A percentile compares a stretch with the other conserved stretches of the same genome.
These are phyloP conservation scores for Zygoascus bituminiphila DNA, from an alignment of 805 yeast species.

Conservation along the genomic window DNA sequence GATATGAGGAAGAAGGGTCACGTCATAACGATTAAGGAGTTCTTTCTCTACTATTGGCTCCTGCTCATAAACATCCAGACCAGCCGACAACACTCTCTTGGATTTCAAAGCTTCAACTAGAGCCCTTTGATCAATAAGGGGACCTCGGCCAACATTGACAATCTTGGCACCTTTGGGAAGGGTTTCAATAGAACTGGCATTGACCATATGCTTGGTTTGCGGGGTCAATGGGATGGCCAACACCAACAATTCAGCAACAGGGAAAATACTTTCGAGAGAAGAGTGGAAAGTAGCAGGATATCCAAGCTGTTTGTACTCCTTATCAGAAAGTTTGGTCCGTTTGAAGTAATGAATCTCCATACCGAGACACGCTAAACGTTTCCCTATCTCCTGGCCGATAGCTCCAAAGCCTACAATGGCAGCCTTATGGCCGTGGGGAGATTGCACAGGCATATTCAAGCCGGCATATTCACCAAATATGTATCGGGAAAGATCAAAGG, in stretches of 20 bases:
- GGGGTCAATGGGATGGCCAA: slow-evolving; percentile 60
- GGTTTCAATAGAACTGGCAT: slow-evolving; percentile 37
- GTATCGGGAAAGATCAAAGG: slow-evolving; percentile 18
- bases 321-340: slow-evolving; percentile 37
- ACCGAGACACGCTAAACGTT: slow-evolving; percentile 48
- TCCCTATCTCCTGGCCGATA: slow-evolving; percentile 60
- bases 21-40: slow-evolving; percentile 50
- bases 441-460: slow-evolving; percentile 34
- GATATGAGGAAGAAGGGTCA: slow-evolving; percentile 59
- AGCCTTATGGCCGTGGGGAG: slow-evolving; percentile 51
- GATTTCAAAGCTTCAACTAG: slow-evolving; percentile 49
- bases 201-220: slow-evolving; percentile 48
- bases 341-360: slow-evolving; percentile 59
- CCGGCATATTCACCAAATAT: slow-evolving; percentile 40
- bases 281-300: slow-evolving; percentile 39
- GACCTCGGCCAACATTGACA: slow-evolving; percentile 71
- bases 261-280: slow-evolving; percentile 37
- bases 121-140: slow-evolving; percentile 59
- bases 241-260: slow-evolving; percentile 46
- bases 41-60: slow-evolving; percentile 52
- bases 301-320: slow-evolving; percentile 34
- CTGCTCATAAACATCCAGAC: slow-evolving; percentile 61
- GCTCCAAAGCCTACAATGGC: slow-evolving; percentile 69
- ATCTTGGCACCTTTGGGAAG: slow-evolving; percentile 50
- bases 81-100: slow-evolving; percentile 58